Evolutionary conservation across 495 filamentous ascomycete species (phyloP), one percentile per base, ranked within the genome.

Genomic region (Tetracladium setigerum): DNA sequence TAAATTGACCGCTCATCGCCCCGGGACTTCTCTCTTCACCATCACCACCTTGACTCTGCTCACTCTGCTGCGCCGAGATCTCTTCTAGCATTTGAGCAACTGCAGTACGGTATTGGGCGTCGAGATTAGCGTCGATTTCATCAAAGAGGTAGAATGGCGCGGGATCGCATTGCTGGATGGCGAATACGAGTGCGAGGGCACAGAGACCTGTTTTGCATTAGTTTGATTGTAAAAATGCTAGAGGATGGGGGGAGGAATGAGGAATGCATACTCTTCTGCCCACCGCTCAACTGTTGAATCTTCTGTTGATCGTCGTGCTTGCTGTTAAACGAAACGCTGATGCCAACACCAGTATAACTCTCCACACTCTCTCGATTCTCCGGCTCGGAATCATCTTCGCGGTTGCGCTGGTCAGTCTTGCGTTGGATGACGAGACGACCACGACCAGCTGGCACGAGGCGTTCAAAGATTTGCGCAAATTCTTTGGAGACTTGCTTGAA

Each of bases 141-240:
- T 99, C 92, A 53, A 99, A 99, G 52, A 99, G 87, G 66, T 97
- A 95, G 70, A 99, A 97, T 11, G 92, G 92, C 14, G 90, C 91
- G 5, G 94, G 92, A 57, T 97, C 92, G 58, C 92, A 95, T 54
- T 89, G 86, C 59, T 99, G 92, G 63, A 99, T 95, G n/a, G 92
- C 92, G 62, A 99, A 97, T 52, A 99, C 88, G 40, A 99, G 78
- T 45, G 91, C 91, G 41, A 99, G 79, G 12, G 92, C 92, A 67
- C 91, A 95, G 49, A 95, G 73, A 81, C 87, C 87, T 91, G 50
- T 38, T 37, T 43, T 32, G 24, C 12, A 56, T 65, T 66, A 64
- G 60, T 38, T 36, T 14, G 15, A 40, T 24, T 35, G 35, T 27
- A 7, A 27, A 27, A n/a, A n/a, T n/a, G n/a, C n/a, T n/a, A n/a